A percentile compares a stretch with the other conserved stretches of the same genome.
phyloP scores from a whole-genome alignment of 208 protist species.

The Trichomonas vaginalis region DNA sequence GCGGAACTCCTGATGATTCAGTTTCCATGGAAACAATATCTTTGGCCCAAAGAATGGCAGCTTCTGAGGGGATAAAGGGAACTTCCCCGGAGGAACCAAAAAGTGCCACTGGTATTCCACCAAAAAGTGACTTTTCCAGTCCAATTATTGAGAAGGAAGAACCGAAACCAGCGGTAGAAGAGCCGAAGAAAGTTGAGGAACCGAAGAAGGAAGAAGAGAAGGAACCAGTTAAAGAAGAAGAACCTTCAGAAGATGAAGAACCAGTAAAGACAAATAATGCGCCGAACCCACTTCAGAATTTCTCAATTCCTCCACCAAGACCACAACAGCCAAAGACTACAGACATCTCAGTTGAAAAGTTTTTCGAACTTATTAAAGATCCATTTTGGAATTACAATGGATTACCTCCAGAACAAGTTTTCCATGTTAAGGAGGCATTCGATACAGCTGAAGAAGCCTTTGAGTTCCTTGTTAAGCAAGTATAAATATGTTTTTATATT shows the following conservation, averaged over 20 bases:
- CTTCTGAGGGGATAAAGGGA: neutral
- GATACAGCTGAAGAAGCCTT: neutral
- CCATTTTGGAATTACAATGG: neutral
- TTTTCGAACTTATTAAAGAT: neutral
- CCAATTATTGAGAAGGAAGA: neutral
- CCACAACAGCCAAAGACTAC: neutral
- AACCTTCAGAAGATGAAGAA: neutral
- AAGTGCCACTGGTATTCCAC: too few relatives aligned
- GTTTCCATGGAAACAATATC: neutral
- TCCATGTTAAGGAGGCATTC: neutral
- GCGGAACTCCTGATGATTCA: neutral
- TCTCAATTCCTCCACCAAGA: neutral
- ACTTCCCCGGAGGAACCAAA: neutral
- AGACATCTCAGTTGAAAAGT: neutral
- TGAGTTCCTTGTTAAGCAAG: neutral
- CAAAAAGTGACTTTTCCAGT: too few relatives aligned
- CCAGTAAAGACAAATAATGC: neutral
- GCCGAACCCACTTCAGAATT: neutral
- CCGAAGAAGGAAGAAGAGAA: neutral
- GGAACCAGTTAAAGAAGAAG: neutral
- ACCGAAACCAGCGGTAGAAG: neutral
- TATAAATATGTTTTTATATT: neutral
- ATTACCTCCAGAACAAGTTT: neutral
- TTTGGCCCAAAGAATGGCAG: neutral
- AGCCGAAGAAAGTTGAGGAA: neutral